Percentiles rank a stretch among this genome's conserved stretches.
These are phyloP conservation scores for Bidens hawaiensis DNA, from an alignment of 140 eudicot species.

Conservation along the genomic window DNA sequence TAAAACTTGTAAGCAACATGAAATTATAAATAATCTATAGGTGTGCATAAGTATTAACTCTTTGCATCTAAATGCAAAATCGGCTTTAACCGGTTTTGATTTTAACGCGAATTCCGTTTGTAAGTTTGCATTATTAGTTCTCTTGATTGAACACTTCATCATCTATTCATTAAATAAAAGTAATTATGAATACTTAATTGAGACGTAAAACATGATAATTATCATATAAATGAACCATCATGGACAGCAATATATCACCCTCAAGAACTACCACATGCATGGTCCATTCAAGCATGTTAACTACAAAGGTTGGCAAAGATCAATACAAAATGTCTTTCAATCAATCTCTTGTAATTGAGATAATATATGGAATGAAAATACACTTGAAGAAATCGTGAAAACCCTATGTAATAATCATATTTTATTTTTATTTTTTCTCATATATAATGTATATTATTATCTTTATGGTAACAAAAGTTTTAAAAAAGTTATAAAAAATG, in stretches of 20 bases:
- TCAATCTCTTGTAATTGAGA: slow-evolving; percentile 2
- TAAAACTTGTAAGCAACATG: neutral
- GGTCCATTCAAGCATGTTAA: slow-evolving; percentile 11
- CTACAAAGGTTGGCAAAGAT: slow-evolving; percentile 2
- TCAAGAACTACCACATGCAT: slow-evolving; percentile 22
- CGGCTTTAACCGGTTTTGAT: neutral
- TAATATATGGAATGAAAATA: no score
- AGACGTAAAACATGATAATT: neutral
- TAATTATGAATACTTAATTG: neutral
- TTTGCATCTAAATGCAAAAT: neutral
- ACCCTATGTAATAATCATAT: no score
- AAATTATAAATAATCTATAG: neutral
- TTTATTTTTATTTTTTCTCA: no score
- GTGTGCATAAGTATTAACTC: neutral
- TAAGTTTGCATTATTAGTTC: no score
- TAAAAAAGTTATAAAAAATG: no score
- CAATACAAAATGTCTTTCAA: slow-evolving; percentile 15
- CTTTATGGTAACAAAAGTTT: no score
- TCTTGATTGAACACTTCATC: neutral
- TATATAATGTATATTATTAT: no score
- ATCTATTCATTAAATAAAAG: neutral
- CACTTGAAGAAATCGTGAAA: no score
- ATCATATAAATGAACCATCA: neutral
- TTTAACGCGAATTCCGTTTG: no score
- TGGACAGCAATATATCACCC: neutral